Conservation (phyloP, 2,329 filamentous ascomycete species). For the Seiridium cupressi region DNA sequence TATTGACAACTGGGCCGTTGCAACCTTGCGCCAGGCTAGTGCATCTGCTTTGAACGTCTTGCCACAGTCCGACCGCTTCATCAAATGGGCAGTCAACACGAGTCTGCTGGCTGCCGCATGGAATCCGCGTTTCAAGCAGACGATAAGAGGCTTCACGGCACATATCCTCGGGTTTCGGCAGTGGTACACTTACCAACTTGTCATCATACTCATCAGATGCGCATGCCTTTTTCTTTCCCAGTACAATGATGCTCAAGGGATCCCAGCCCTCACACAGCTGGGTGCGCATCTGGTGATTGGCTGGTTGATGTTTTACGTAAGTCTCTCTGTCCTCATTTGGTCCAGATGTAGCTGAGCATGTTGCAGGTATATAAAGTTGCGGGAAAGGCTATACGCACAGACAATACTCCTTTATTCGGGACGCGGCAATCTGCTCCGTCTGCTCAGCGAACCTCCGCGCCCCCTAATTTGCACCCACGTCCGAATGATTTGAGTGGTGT, state of each 20-base stretch:
- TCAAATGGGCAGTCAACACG: slow-evolving; percentile 46
- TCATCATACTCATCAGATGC: slow-evolving; percentile 56
- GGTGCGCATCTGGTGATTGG: slow-evolving; percentile 56
- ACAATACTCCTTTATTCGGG: slow-evolving; percentile 53
- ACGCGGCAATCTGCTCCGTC: slow-evolving; percentile 17
- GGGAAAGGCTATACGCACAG: slow-evolving; percentile 48
- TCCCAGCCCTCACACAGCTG: slow-evolving; percentile 39
- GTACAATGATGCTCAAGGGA: slow-evolving; percentile 34
- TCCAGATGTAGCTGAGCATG: slow-evolving; percentile 16
- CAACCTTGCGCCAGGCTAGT: slow-evolving; percentile 14
- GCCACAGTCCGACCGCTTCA: slow-evolving; percentile 38
- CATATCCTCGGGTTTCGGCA: slow-evolving; percentile 59
- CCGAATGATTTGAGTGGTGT: slow-evolving; percentile 19
- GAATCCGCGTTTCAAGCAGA: slow-evolving; percentile 66
- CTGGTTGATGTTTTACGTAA: slow-evolving; percentile 51
- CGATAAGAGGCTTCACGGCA: slow-evolving; percentile 56
- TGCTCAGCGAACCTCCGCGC: slow-evolving; percentile 20
- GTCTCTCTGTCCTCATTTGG: slow-evolving; percentile 20
- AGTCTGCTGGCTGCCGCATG: slow-evolving; percentile 60
- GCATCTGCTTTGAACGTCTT: slow-evolving; percentile 27
- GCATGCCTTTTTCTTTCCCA: slow-evolving; percentile 43
- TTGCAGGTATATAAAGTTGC: slow-evolving; percentile 44
- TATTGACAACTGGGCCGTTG: slow-evolving; percentile 6
- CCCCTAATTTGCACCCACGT: slow-evolving; percentile 25
- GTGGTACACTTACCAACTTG: slow-evolving; percentile 65